Base-by-base conservation (phyloP, 768 basidiomycete genomes). In the Mycena capillaripes region DNA sequence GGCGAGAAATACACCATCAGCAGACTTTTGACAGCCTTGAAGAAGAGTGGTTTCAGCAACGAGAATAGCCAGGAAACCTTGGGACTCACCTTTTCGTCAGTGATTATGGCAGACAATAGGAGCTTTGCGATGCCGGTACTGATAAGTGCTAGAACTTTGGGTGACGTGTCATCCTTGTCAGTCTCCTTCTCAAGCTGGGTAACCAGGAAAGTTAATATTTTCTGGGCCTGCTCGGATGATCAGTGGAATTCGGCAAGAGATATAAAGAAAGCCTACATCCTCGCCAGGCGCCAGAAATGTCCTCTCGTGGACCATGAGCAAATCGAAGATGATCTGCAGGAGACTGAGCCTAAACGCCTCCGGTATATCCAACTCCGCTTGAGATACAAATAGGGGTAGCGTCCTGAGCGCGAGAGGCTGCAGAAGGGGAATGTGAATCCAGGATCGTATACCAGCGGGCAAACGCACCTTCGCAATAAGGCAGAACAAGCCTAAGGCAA, bases 121-220 rank as follows among this genome's bases (percentile, higher is more conserved):
- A 99, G 86, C 81, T 99, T 99, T n/a, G 95, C 87, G 5, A 95
- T 85, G 0, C 97, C 97, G 32, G 94, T 84, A 70, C 91, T 92
- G 16, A 96, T 83, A 7, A 93, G 81, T 2, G 95, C 94, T 71
- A 91, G 91, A 0, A 93, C 85, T 52, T 88, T 88, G 9, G 82
- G 81, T 0, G 75, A 66, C 3, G 60, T 53, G 4, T 71, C 48
- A 1, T 67, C 80, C 63, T 79, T 80, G 30, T 89, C 86, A 9
- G 91, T 88, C 58, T 91, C 88, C 55, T 93, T 87, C 0, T 81
- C 53, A 32, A 86, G 79, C 23, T 82, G 72, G 44, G 87, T 85
- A 6, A 92, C 79, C 14, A 95, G 79, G 72, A 93, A 89, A 16
- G 88, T 88, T 34, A 90, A 78, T 48, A 93, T 87, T 32, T 85